A percentile compares a stretch with the other conserved stretches of the same genome.
Evolutionary conservation across 2,329 filamentous ascomycete genomes (phyloP).

Genomic region (Zasmidium angulare): DNA sequence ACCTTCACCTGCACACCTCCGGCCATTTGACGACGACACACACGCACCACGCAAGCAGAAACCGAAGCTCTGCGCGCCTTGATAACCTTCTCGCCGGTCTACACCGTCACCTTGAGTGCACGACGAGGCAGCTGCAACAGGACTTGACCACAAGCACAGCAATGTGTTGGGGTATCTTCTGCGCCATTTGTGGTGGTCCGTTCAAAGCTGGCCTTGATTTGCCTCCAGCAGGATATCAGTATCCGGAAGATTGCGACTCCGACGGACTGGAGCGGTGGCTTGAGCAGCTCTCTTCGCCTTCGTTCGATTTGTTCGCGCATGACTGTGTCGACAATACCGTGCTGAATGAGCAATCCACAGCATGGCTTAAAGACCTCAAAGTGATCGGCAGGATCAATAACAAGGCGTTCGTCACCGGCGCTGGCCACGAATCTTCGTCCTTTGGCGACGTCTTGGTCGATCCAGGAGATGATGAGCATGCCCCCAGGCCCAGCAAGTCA

Average conservation of each 20-base stretch:
- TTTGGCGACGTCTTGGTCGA: not conserved
- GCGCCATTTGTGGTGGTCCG: not conserved
- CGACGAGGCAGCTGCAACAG: not conserved
- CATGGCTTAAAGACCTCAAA: not conserved
- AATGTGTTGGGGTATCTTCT: not conserved
- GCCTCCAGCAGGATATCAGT: not conserved
- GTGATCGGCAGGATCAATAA: not conserved
- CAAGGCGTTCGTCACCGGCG: not conserved
- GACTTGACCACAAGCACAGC: not conserved
- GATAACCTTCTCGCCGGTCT: no score
- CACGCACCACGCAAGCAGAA: no score
- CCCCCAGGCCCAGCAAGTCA: not conserved
- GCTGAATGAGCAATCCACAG: not conserved
- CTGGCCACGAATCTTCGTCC: not conserved
- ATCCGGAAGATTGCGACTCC: not conserved
- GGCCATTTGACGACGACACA: no score
- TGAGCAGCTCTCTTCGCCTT: no score
- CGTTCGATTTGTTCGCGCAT: no score
- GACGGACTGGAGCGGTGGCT: no score
- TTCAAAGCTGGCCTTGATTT: not conserved
- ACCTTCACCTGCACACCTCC: no score
- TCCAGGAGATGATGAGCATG: not conserved
- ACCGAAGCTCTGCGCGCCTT: no score
- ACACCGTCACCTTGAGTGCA: not conserved
- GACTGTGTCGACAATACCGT: not conserved